A percentile compares a stretch with the other conserved stretches of the same genome.
phyloP scores from a whole-genome alignment of 352 stramenopile genomes.

The Phytophthora pini region DNA sequence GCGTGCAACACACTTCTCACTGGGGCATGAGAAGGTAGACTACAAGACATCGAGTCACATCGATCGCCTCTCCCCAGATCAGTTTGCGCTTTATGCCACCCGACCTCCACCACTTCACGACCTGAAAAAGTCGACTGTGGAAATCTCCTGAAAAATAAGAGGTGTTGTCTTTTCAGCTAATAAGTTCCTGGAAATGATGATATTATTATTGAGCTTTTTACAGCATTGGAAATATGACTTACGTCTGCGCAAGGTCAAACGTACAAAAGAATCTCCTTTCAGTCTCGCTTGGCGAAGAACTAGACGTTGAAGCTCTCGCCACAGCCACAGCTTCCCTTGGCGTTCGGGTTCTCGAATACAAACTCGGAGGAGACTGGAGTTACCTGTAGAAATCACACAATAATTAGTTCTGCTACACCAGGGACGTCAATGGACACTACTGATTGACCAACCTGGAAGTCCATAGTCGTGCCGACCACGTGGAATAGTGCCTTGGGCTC shows the following conservation, averaged over 20 bases:
- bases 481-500: slow-evolving; percentile 99
- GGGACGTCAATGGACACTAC: background rate
- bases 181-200: slow-evolving; percentile 37
- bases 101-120: slow-evolving; percentile 57
- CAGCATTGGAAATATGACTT: slow-evolving; percentile 20
- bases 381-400: slow-evolving; percentile 63
- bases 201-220: slow-evolving; percentile 44
- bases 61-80: slow-evolving; percentile 49
- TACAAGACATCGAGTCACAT: slow-evolving; percentile 82
- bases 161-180: background rate
- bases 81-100: slow-evolving; percentile 65
- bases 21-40: slow-evolving; percentile 70
- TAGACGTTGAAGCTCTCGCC: slow-evolving; percentile 99
- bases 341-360: slow-evolving; percentile 99
- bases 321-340: slow-evolving; percentile 98
- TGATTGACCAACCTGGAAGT: slow-evolving; percentile 84
- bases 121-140: slow-evolving; percentile 72
- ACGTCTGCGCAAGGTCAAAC: slow-evolving; percentile 10
- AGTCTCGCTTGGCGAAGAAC: background rate
- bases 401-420: background rate
- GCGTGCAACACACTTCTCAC: slow-evolving; percentile 72
- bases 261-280: slow-evolving; percentile 19
- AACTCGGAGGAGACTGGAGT: slow-evolving; percentile 98
- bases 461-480: slow-evolving; percentile 98
- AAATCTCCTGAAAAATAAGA: slow-evolving; percentile 51